These are phyloP conservation scores for Tetrahymena malaccensis DNA, from an alignment of 73 alveolate genomes.

Conservation along the genomic window DNA sequence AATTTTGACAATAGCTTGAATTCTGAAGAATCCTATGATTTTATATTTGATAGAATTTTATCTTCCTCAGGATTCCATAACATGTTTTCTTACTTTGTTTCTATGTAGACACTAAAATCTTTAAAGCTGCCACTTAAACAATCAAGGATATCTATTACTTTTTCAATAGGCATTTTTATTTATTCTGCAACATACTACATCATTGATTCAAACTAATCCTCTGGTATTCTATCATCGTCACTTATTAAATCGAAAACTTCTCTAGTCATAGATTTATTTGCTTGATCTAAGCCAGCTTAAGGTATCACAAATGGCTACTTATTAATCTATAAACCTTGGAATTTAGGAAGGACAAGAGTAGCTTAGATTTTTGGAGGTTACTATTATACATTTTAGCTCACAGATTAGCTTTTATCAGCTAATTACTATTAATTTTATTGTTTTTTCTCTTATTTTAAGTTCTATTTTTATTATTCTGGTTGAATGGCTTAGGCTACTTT, in stretches of 20 bases:
- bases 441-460: neutral
- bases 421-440: neutral
- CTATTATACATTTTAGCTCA: neutral
- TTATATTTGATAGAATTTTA: neutral
- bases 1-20: neutral
- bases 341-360: neutral
- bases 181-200: neutral
- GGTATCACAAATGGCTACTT: neutral
- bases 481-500: neutral
- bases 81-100: neutral
- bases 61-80: neutral
- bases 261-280: neutral
- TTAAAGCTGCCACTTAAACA: neutral
- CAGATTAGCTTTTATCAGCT: neutral
- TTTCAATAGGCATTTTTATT: neutral
- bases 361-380: neutral
- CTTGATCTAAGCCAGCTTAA: neutral
- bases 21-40: neutral
- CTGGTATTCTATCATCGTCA: neutral
- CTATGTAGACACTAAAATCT: neutral
- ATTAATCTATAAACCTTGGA: neutral
- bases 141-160: neutral
- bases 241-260: neutral
- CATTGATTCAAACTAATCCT: neutral
- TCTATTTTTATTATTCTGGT: neutral